These are phyloP conservation scores for Fusarium sp. DNA, from an alignment of 2,329 filamentous ascomycete genomes.

Conservation along the genomic window DNA sequence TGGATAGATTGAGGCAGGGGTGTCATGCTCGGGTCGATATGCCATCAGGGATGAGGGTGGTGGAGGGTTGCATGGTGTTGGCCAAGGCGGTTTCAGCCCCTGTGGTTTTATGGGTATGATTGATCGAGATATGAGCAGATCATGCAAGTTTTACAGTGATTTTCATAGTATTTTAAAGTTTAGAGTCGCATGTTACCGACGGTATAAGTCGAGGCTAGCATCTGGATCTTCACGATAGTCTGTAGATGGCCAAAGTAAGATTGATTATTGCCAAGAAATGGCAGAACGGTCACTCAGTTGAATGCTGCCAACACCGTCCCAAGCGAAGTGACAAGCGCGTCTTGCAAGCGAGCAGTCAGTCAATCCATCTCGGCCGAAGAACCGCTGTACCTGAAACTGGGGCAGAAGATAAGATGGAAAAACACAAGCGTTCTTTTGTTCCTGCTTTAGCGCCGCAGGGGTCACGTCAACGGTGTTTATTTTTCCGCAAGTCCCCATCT, in stretches of 20 bases:
- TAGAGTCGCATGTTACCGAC: neutral
- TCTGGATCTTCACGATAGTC: neutral
- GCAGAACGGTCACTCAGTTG: neutral
- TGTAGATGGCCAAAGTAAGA: neutral
- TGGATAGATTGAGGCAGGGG: conserved; percentile 16
- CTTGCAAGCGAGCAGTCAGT: neutral
- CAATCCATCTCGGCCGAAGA: conserved; percentile 8
- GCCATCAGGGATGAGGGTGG: conserved; percentile 24
- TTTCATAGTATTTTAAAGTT: neutral
- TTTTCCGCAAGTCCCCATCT: conserved; percentile 24
- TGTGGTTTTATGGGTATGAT: neutral
- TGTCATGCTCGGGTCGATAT: conserved; percentile 23
- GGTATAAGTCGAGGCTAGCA: neutral
- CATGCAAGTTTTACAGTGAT: conserved; percentile 3
- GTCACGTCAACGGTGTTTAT: conserved; percentile 3
- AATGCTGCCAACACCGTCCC: neutral
- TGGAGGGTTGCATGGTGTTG: conserved; percentile 22
- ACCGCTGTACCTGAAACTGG: conserved; percentile 39
- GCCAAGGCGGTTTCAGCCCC: conserved; percentile 34
- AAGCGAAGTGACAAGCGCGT: conserved; percentile 8
- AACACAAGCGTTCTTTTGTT: conserved; percentile 19
- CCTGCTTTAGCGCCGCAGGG: conserved; percentile 35
- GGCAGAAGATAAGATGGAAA: conserved; percentile 11
- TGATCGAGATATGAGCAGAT: conserved; percentile 19
- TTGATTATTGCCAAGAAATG: neutral